Conservation (phyloP, 2,329 filamentous ascomycete species). For the Penicillium sp. region DNA sequence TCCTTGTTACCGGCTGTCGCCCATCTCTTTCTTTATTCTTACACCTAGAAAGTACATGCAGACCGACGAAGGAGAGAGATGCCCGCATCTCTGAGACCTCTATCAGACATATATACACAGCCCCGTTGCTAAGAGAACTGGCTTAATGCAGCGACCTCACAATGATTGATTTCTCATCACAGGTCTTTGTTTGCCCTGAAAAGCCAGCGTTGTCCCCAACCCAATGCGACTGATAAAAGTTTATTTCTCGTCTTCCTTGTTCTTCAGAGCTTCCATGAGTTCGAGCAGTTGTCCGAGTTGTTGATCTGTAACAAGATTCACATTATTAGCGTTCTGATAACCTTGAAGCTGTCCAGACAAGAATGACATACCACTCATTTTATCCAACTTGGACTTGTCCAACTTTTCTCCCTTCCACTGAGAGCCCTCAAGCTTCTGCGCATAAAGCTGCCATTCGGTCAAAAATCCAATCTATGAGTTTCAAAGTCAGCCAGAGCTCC, state of each 20-base stretch:
- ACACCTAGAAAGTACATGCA: conserved; percentile 17
- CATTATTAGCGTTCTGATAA: background rate
- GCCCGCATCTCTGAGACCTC: conserved; percentile 19
- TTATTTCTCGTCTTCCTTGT: conserved; percentile 35
- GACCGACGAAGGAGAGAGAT: conserved; percentile 14
- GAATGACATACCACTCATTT: conserved; percentile 79
- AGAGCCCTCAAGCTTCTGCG: conserved; percentile 87
- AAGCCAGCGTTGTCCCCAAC: background rate
- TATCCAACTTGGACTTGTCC: conserved; percentile 80
- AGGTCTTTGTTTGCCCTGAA: background rate
- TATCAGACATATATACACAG: background rate
- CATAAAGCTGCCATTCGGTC: conserved; percentile 94
- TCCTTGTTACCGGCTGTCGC: background rate
- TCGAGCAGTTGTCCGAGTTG: conserved; percentile 94
- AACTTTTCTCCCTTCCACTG: conserved; percentile 82
- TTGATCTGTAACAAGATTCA: conserved; percentile 63
- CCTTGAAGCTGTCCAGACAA: background rate
- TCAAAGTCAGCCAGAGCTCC: conserved; percentile 1
- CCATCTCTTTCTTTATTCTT: conserved; percentile 1
- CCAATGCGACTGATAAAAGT: conserved; percentile 10
- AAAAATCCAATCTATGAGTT: conserved; percentile 80
- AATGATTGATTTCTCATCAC: background rate
- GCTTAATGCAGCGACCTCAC: background rate
- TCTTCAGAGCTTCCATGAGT: conserved; percentile 78
- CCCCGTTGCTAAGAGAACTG: background rate